These are phyloP conservation scores for Trypanosoma melophagium DNA, from an alignment of 208 protist genomes.

Conservation along the genomic window DNA sequence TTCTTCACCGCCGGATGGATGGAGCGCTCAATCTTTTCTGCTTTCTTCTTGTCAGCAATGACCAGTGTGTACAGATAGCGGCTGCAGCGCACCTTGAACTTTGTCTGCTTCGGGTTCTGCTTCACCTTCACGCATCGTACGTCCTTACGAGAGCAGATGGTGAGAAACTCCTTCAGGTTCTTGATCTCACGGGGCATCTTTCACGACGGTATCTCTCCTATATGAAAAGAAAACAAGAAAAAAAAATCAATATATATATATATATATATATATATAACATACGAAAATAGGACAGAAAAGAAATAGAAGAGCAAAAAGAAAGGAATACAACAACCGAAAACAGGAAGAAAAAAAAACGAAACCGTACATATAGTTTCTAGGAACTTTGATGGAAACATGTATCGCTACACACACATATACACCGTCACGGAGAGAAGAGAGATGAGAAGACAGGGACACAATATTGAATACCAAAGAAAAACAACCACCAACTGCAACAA, in stretches of 20 bases:
- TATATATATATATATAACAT: no score
- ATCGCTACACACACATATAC: not conserved
- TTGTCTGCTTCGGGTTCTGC: constrained; percentile 84
- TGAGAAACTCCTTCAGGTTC: constrained; percentile 92
- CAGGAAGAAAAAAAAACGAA: constrained; percentile 14
- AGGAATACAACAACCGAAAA: not conserved
- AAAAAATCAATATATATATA: constrained; percentile 12
- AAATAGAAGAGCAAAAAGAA: constrained; percentile 14
- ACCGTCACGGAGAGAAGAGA: not conserved
- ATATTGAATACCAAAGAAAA: not conserved
- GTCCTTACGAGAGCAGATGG: constrained; percentile 92
- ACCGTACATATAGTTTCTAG: not conserved
- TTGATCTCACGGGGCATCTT: constrained; percentile 90
- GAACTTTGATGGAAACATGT: not conserved
- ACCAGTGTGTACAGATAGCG: constrained; percentile 92
- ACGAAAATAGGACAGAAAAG: not conserved
- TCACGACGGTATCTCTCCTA: constrained; percentile 18
- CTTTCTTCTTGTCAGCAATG: constrained; percentile 90
- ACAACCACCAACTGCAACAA: not conserved
- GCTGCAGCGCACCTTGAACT: constrained; percentile 94
- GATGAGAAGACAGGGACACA: not conserved
- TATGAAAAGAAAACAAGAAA: constrained; percentile 11
- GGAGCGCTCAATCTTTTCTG: constrained; percentile 89
- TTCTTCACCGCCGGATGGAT: constrained; percentile 91
- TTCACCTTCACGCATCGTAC: constrained; percentile 92